Percentiles rank a stretch among this genome's conserved stretches.
phyloP scores from a whole-genome alignment of 148 eudicot genomes.

The Rhododendron griersonianum region DNA sequence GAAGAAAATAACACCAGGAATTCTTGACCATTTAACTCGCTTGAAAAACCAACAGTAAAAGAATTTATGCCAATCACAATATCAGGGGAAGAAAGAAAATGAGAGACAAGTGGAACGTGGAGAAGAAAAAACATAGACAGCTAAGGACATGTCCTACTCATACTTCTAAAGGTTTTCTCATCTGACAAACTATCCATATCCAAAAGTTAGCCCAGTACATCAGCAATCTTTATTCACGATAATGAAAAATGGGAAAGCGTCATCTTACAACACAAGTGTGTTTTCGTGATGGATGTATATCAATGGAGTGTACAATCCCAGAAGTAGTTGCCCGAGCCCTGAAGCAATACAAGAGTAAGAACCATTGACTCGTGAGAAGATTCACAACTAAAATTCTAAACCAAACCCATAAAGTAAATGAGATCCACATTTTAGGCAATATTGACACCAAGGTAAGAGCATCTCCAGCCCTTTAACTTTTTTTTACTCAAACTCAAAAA shows the following conservation, averaged over 20 bases:
- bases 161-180: background rate
- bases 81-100: background rate
- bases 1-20: background rate
- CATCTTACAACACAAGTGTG: constrained; percentile 84
- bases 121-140: background rate
- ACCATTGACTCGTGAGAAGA: background rate
- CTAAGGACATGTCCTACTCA: background rate
- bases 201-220: background rate
- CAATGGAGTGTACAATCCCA: constrained; percentile 84
- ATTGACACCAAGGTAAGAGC: background rate
- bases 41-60: background rate
- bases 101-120: background rate
- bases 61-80: background rate
- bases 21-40: background rate
- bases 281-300: constrained; percentile 86
- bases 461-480: background rate
- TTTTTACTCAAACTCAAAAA: background rate
- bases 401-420: background rate
- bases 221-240: background rate
- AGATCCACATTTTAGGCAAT: background rate
- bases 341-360: constrained; percentile 10
- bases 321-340: constrained; percentile 56
- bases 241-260: constrained; percentile 5
- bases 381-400: background rate
- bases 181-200: background rate